Percentiles rank a stretch among this genome's conserved stretches.
Evolutionary conservation across 768 basidiomycete species (phyloP).

Genomic region (Kwoniella europaea): DNA sequence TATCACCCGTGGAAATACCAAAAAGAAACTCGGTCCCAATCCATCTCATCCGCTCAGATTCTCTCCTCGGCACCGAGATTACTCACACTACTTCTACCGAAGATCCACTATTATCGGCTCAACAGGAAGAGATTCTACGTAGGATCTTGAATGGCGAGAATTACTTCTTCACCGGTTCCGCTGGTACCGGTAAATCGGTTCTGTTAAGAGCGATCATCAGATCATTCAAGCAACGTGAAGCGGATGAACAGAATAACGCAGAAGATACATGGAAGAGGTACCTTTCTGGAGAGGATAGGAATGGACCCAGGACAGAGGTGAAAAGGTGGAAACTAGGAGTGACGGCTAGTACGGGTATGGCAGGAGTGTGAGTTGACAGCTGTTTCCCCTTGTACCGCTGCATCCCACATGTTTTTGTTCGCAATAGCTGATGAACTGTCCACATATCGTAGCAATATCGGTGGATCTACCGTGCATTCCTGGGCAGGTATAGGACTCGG

Average conservation of each 20-base stretch:
- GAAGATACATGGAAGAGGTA: constrained; percentile 13
- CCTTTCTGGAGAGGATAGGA: constrained; percentile 2
- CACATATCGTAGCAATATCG: constrained; percentile 37
- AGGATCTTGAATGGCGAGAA: constrained; percentile 64
- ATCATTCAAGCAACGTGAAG: constrained; percentile 59
- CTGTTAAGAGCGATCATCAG: constrained; percentile 88
- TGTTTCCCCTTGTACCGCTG: no score
- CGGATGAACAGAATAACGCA: constrained; percentile 8
- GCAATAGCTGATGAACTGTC: background rate
- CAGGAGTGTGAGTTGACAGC: constrained; percentile 58
- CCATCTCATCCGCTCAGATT: background rate
- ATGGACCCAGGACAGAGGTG: constrained; percentile 1
- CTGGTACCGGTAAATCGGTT: constrained; percentile 96
- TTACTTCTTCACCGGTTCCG: constrained; percentile 95
- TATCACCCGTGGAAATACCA: background rate
- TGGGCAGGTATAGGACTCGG: constrained; percentile 51
- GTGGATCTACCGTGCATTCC: constrained; percentile 45
- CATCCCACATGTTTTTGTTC: no score
- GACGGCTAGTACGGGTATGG: constrained; percentile 95
- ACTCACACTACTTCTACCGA: background rate
- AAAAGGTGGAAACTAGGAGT: constrained; percentile 60
- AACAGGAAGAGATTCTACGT: constrained; percentile 39
- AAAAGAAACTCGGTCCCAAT: background rate
- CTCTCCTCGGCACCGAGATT: background rate
- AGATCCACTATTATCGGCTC: constrained; percentile 32